Evolutionary conservation across 78 protist genomes (phyloP), one percentile per base, ranked within the genome.

Genomic region (Planoprotostelium fungivorum): DNA sequence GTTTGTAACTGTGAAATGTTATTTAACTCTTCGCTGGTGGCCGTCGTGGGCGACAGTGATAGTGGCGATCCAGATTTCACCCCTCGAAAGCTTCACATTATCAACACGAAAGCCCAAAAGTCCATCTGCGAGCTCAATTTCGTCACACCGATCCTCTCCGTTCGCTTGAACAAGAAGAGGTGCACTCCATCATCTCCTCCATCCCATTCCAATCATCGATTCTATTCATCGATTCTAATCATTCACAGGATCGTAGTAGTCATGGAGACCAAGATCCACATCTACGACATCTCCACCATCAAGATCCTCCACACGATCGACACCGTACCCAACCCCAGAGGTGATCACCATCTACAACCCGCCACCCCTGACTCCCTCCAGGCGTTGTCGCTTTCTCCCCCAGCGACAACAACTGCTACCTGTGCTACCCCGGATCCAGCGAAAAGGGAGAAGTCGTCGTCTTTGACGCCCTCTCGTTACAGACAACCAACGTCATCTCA

Each of bases 11-110:
- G 96, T 0, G 99, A 98, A 86, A 98, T 98, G 99, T 92, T 98
- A 38, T 98, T 97, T 93, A 93, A 98, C 31, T 96, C 98, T 51
- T 95, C 96, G 89, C 94, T 98, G 37, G 95, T 98, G 25, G 98
- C 98, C 29, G 88, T 95, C 31, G 99, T 98, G 0, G 98, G 99
- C 86, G 98, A 96, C 37, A 98, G 99, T 28, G 98, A 96, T 35
- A 98, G 99, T 28, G 89, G 86, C 34, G 90, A 93, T 23, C 96
- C 97, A 31, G 85, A 90, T 36, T 90, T 88, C 34, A 83, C 92
- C 23, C 97, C 94, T 35, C 89, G 97, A 38, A 85, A 89, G 34
- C 63, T 95, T 25, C 89, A 93, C 9, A 90, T 95, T 31, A 93
- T 93, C 84, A 95, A 95, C 90, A 95, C 94, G 36, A 95, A 95